Evolutionary conservation across 495 filamentous ascomycete species (phyloP).

Genomic region (Aspergillus cristatus): DNA sequence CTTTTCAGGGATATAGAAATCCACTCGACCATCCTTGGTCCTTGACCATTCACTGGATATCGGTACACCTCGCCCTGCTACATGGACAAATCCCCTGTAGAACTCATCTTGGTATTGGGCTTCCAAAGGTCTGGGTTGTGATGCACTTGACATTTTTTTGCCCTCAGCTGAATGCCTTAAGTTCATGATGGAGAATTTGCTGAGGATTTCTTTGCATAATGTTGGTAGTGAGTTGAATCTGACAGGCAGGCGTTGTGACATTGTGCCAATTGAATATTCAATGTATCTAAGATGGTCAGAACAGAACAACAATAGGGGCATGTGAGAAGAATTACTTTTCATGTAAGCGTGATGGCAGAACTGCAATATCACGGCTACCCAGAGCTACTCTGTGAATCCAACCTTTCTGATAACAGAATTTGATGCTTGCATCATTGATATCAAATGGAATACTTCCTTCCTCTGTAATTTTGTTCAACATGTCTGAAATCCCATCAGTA

Average conservation of each 20-base stretch:
- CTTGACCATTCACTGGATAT: too few species aligned
- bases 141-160: too few species aligned
- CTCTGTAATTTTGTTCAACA: not conserved
- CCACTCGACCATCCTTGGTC: too few species aligned
- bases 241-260: not conserved
- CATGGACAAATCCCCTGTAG: too few species aligned
- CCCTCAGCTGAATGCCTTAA: not conserved
- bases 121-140: too few species aligned
- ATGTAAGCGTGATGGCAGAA: conserved; percentile 6
- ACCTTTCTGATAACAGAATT: conserved; percentile 2
- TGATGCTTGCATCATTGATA: conserved; percentile 2
- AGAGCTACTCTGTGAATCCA: conserved; percentile 1
- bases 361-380: not conserved
- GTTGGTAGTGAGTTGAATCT: not conserved
- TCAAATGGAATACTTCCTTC: conserved; percentile 3
- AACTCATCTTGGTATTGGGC: too few species aligned
- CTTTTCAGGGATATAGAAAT: too few species aligned
- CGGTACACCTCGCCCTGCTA: too few species aligned
- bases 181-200: not conserved
- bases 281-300: conserved; percentile 4
- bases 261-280: conserved; percentile 2
- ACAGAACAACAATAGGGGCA: conserved; percentile 3
- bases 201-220: not conserved
- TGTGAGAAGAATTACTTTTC: conserved; percentile 4
- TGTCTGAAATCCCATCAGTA: not conserved